Evolutionary conservation across 352 stramenopile species (phyloP), one percentile per base, ranked within the genome.

Genomic region (Poterioochromonas sp.): DNA sequence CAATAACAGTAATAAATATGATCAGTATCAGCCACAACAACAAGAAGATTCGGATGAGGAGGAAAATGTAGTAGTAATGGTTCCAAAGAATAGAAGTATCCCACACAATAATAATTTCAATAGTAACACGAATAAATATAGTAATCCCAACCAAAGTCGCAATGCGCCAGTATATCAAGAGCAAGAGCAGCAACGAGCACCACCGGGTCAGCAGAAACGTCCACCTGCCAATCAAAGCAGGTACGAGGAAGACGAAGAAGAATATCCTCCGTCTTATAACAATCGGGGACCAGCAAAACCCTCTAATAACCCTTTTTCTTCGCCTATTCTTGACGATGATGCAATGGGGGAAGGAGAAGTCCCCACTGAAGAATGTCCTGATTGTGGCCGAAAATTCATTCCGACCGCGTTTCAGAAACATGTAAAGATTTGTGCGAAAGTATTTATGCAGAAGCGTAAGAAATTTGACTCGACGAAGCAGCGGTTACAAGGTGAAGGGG

Each of bases 311-410:
- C 29, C 20, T n/a, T n/a, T 43, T 20, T 35, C 62, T 15, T 20
- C 29, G 62, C 62, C 29, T 43, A 20, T 70, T 35, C 62, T n/a
- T n/a, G 71, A 47, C 35, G 43, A 8, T 8, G 53, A 54, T 1
- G 51, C 70, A 58, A 51, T 22, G 0, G 37, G 32, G 2, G 22
- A 8, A 29, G 73, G 73, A 12, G 53, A 58, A 5, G 0, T 64
- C 1, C 29, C 22, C 29, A 15, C 15, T 26, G 26, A 20, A 34
- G 32, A 92, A 62, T 95, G 90, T 73, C 79, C 81, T 39, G 90
- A 88, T 65, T 95, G 90, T 82, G 88, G 87, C 35, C 83, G 90
- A 3, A 89, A 88, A 60, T 95, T 95, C 80, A 92, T 90, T 77
- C 54, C 86, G 37, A 81, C 77, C 12, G 88, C 88, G 34, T 86